These are phyloP conservation scores for Xerocomus spinulosus DNA, from an alignment of 768 basidiomycete species.

Conservation along the genomic window DNA sequence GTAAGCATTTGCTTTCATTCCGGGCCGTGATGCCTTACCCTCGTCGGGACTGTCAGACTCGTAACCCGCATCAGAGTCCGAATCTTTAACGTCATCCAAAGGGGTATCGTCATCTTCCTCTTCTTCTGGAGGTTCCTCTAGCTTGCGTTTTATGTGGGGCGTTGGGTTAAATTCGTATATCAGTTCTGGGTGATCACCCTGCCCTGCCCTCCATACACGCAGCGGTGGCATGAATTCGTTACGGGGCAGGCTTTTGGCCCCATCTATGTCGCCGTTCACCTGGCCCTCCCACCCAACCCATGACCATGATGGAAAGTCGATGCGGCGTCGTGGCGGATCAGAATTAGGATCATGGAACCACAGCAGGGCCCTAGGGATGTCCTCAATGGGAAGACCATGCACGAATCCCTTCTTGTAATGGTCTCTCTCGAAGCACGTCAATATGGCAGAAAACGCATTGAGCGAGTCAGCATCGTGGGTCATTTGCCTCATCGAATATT, in stretches of 20 bases:
- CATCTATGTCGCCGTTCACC: not conserved
- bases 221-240: conserved; percentile 2
- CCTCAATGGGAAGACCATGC: not conserved
- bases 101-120: not conserved
- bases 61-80: not conserved
- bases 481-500: conserved; percentile 4
- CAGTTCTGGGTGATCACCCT: conserved; percentile 1
- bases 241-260: not conserved
- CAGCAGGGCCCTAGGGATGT: conserved; percentile 8
- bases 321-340: not conserved
- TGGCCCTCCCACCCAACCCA: conserved; percentile 4
- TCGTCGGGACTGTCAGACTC: not conserved
- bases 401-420: conserved; percentile 8
- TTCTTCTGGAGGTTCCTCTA: not conserved
- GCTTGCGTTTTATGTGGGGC: not conserved
- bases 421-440: conserved; percentile 1
- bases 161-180: conserved; percentile 8
- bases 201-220: conserved; percentile 8
- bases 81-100: not conserved
- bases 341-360: conserved; percentile 14
- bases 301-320: conserved; percentile 7
- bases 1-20: not conserved
- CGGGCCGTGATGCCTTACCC: not conserved
- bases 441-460: conserved; percentile 14
- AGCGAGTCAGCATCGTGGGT: conserved; percentile 9